Percentiles rank a stretch among this genome's conserved stretches.
Evolutionary conservation across 192 early-diverging fungal species (phyloP).

Genomic region (Umbelopsis ramanniana): DNA sequence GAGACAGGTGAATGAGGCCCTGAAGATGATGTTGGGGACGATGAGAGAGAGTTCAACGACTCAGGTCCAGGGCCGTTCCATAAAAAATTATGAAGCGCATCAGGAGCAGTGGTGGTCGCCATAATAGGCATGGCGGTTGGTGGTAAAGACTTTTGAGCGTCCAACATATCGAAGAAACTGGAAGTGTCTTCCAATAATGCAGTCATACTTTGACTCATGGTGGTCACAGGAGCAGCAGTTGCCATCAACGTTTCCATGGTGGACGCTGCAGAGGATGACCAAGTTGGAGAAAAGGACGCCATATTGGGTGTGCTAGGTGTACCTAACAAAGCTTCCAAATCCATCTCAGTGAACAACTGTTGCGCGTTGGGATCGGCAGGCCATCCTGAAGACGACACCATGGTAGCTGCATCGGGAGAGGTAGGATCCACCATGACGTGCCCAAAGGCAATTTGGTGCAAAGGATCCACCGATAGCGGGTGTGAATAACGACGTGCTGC

Average conservation of each 20-base stretch:
- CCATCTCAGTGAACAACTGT: not conserved
- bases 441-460: not conserved
- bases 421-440: conserved; percentile 1
- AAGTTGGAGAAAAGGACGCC: not conserved
- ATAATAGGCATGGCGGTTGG: not conserved
- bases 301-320: not conserved
- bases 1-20: conserved; percentile 12
- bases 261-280: not conserved
- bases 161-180: conserved; percentile 12
- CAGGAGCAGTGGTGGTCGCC: not conserved
- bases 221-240: conserved; percentile 4
- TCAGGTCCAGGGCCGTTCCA: conserved; percentile 18
- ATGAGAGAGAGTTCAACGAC: not conserved
- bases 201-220: conserved; percentile 18
- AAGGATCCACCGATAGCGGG: not conserved
- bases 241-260: not conserved
- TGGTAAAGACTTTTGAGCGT: not conserved
- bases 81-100: conserved; percentile 15
- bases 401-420: not conserved
- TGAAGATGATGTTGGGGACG: conserved; percentile 4
- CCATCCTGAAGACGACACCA: not conserved
- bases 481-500: conserved; percentile 2
- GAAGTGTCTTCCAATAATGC: conserved; percentile 4
- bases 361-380: not conserved
- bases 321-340: conserved; percentile 1